Base-by-base conservation (phyloP, 768 basidiomycete species). In the Sistotremastrum suecicum region DNA sequence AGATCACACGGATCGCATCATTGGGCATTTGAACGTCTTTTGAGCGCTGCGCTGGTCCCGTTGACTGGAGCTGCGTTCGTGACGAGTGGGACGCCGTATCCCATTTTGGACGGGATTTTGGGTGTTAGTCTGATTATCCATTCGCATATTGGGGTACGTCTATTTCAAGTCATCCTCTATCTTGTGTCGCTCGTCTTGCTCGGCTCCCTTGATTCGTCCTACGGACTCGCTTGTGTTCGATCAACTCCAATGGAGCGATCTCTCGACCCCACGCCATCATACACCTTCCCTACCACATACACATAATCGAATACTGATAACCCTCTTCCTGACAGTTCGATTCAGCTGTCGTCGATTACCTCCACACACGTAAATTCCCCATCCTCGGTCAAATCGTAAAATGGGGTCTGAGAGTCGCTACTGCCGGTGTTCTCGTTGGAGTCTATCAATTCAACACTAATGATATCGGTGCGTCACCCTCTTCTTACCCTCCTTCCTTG, bases 391-490 rank as follows among this genome's bases (percentile, higher is more conserved):
- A 68, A 1, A 45, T 80, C 40, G 55, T 62, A 8, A 76, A 68
- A n/a, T 98, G 94, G 94, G 60, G 68, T 5, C 69, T 97, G 46
- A 74, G 90, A 41, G 63, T 75, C 5, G 67, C 78, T 4, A 97
- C 95, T 31, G 75, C 80, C 36, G 88, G 79, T 20, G 78, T 84
- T 4, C 71, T 91, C 43, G 78, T 89, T 39, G 94, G 95, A 10
- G 75, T 97, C 5, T 99, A 95, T 67, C 84, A 95, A 63, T 97
- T 98, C 71, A 97, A 98, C 68, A 97, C 95, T 38, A 90, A 94
- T 59, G 94, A 98, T 60, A 80, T 99, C 51, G 92, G 95, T 95
- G 54, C 53, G 85, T 71, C 5, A 34, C 33, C 12, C 12, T 36
- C 29, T 39, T 9, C 6, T 0, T 48, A 44, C 48, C 41, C 44